These are phyloP conservation scores for Areca catechu DNA, from an alignment of 176 grass and related monocot species.

Conservation along the genomic window DNA sequence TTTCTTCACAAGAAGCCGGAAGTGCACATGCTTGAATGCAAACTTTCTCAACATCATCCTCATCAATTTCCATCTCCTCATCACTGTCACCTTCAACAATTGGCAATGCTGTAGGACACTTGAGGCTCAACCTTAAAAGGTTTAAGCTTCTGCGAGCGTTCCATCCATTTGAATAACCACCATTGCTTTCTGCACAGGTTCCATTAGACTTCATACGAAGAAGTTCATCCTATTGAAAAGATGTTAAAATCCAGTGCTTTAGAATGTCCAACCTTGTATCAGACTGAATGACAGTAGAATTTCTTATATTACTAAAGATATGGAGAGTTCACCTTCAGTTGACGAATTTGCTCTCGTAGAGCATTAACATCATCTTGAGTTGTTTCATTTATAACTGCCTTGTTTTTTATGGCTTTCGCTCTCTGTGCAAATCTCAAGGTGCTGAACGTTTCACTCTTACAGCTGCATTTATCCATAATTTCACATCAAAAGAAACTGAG, in stretches of 20 bases:
- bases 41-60: constrained; percentile 75
- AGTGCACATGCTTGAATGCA: constrained; percentile 22
- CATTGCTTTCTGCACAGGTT: constrained; percentile 30
- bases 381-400: constrained; percentile 83
- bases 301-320: no score
- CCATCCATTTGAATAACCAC: constrained; percentile 49
- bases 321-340: constrained; percentile 49
- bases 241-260: background rate
- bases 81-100: constrained; percentile 79
- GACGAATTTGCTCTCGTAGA: constrained; percentile 69
- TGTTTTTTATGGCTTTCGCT: constrained; percentile 94
- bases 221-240: constrained; percentile 68
- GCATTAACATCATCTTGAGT: constrained; percentile 81
- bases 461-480: constrained; percentile 30
- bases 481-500: background rate
- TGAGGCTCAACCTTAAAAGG: constrained; percentile 86
- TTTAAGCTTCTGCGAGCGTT: constrained; percentile 74
- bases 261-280: no score
- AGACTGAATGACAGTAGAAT: no score
- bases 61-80: constrained; percentile 98
- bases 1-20: constrained; percentile 24
- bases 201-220: constrained; percentile 85
- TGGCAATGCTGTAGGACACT: constrained; percentile 47
- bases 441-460: constrained; percentile 80
- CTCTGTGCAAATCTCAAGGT: constrained; percentile 93